A percentile compares a stretch with the other conserved stretches of the same genome.
Conservation (phyloP, 495 filamentous ascomycete genomes). For the Neurospora sp. region DNA sequence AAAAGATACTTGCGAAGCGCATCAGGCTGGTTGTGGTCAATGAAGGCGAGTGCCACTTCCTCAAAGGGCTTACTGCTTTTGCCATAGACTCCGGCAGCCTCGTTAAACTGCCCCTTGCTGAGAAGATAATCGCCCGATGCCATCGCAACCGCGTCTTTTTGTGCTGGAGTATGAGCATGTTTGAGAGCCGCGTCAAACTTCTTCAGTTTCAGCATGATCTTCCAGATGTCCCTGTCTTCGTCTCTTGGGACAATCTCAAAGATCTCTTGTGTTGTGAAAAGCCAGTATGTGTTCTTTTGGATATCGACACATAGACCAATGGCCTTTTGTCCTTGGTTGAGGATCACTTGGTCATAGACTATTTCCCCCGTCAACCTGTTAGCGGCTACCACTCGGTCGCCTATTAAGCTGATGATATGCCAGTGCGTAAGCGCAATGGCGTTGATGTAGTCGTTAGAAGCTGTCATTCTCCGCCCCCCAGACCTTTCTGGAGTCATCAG, state of each 20-base stretch:
- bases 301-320: slow-evolving; percentile 77
- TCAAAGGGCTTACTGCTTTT: slow-evolving; percentile 95
- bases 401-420: slow-evolving; percentile 81
- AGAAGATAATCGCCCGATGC: slow-evolving; percentile 83
- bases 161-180: slow-evolving; percentile 59
- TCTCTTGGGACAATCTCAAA: slow-evolving; percentile 86
- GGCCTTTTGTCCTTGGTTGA: slow-evolving; percentile 69
- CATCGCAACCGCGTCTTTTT: slow-evolving; percentile 82
- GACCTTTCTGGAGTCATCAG: slow-evolving; percentile 52
- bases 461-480: slow-evolving; percentile 46
- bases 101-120: slow-evolving; percentile 64
- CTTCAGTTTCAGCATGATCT: slow-evolving; percentile 73
- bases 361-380: slow-evolving; percentile 77
- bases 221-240: slow-evolving; percentile 91
- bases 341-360: slow-evolving; percentile 74
- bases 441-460: slow-evolving; percentile 58
- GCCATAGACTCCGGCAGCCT: slow-evolving; percentile 84
- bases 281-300: slow-evolving; percentile 93
- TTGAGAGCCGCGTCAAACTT: slow-evolving; percentile 79
- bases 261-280: slow-evolving; percentile 82
- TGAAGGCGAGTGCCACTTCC: slow-evolving; percentile 82
- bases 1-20: slow-evolving; percentile 83
- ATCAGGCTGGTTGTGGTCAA: slow-evolving; percentile 83
- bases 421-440: slow-evolving; percentile 85
- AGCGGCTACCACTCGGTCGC: slow-evolving; percentile 68